Evolutionary conservation across 805 yeast species (phyloP).

Genomic region (Saccharomycopsis guyanensis): DNA sequence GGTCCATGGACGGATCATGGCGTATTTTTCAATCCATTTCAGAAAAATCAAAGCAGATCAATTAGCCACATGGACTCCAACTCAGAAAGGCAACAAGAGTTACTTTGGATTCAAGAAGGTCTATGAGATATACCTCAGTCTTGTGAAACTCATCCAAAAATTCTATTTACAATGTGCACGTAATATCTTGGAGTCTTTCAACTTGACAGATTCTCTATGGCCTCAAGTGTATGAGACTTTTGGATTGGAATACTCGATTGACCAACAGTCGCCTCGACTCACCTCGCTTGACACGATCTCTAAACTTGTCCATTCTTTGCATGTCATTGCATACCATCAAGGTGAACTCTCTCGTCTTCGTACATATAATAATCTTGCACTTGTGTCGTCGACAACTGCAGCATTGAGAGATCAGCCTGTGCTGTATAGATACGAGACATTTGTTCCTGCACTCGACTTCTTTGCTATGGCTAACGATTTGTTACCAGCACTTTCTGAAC

Average conservation of each 20-base stretch:
- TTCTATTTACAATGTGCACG: constrained; percentile 5
- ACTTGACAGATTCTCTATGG: not conserved
- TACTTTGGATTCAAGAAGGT: constrained; percentile 9
- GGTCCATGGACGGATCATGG: constrained; percentile 5
- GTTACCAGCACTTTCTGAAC: constrained; percentile 15
- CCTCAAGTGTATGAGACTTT: constrained; percentile 7
- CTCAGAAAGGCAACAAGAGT: not conserved
- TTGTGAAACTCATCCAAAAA: constrained; percentile 3
- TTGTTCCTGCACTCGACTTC: constrained; percentile 12
- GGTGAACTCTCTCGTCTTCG: constrained; percentile 14
- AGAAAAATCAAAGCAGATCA: constrained; percentile 12
- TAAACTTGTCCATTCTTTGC: constrained; percentile 3
- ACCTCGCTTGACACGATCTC: not conserved
- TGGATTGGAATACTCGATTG: not conserved
- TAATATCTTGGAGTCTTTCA: constrained; percentile 5
- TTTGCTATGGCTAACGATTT: constrained; percentile 1
- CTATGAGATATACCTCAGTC: constrained; percentile 1
- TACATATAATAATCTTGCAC: constrained; percentile 8
- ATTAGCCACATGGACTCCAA: not conserved
- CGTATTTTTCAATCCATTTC: constrained; percentile 17
- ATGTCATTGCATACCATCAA: constrained; percentile 12
- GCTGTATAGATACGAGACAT: constrained; percentile 1
- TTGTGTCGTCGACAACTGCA: constrained; percentile 2
- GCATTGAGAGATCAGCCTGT: constrained; percentile 1
- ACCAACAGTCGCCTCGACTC: not conserved